Percentiles rank a stretch among this genome's conserved stretches.
phyloP scores from a whole-genome alignment of 768 basidiomycete genomes.

The Coprinopsis marcescibilis region DNA sequence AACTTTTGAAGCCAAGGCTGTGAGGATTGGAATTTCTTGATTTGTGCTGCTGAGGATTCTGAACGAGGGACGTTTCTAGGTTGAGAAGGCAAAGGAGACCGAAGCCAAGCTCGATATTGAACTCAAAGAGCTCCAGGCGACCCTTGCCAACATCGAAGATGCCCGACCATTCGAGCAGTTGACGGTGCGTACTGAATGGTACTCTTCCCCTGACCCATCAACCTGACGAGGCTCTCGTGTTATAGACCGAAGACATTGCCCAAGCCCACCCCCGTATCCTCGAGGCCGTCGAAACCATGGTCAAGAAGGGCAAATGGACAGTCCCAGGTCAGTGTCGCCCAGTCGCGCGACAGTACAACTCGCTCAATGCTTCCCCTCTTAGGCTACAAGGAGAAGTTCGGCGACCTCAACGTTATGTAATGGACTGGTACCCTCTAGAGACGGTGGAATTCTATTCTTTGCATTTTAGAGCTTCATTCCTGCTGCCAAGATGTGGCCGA shows the following conservation, averaged over 20 bases:
- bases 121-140: slow-evolving; percentile 84
- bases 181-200: slow-evolving; percentile 58
- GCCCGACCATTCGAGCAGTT: slow-evolving; percentile 97
- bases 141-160: slow-evolving; percentile 94
- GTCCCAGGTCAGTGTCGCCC: slow-evolving; percentile 67
- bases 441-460: slow-evolving; percentile 2
- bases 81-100: slow-evolving; percentile 85
- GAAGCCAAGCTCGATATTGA: slow-evolving; percentile 86
- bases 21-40: slow-evolving; percentile 27
- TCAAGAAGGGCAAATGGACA: slow-evolving; percentile 97
- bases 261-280: slow-evolving; percentile 89
- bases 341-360: too few relatives aligned
- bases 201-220: neutral
- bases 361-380: too few relatives aligned
- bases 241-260: slow-evolving; percentile 81
- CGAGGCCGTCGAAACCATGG: slow-evolving; percentile 89
- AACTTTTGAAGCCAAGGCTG: slow-evolving; percentile 94
- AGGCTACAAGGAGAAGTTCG: slow-evolving; percentile 96
- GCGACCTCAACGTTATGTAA: slow-evolving; percentile 90
- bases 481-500: too few relatives aligned
- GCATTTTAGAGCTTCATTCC: too few relatives aligned
- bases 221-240: slow-evolving; percentile 4
- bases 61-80: slow-evolving; percentile 35
- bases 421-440: slow-evolving; percentile 18
- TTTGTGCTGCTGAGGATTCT: neutral